A percentile compares a stretch with the other conserved stretches of the same genome.
Conservation (phyloP, 2,329 filamentous ascomycete genomes). For the Clarireedia sp. region DNA sequence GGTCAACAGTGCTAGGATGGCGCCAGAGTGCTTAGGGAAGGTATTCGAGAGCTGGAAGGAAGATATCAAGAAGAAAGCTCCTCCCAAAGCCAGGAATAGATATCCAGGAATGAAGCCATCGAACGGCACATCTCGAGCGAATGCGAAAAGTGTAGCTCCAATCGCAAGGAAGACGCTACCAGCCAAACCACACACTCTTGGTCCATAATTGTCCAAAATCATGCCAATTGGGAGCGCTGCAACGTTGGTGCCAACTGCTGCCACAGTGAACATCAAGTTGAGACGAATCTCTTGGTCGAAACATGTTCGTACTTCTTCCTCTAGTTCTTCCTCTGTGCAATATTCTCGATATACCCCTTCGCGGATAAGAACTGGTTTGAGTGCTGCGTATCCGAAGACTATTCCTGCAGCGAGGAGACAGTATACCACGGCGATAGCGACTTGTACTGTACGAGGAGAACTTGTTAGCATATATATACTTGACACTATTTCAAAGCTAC, state of each 20-base stretch:
- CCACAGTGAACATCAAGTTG: constrained; percentile 89
- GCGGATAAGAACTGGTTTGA: constrained; percentile 70
- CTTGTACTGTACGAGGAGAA: constrained; percentile 47
- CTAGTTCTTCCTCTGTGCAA: constrained; percentile 48
- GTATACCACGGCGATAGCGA: constrained; percentile 59
- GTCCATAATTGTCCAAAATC: constrained; percentile 75
- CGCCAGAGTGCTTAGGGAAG: constrained; percentile 66
- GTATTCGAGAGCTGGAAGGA: constrained; percentile 81
- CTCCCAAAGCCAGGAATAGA: constrained; percentile 67
- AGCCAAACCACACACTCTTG: constrained; percentile 64
- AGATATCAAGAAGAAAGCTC: constrained; percentile 74
- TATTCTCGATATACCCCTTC: constrained; percentile 63
- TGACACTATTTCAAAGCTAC: not conserved
- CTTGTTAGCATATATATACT: constrained; percentile 1
- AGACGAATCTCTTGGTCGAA: constrained; percentile 57
- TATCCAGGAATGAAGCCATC: constrained; percentile 72
- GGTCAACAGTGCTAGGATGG: constrained; percentile 73
- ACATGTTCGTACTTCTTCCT: constrained; percentile 43
- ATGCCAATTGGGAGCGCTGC: constrained; percentile 79
- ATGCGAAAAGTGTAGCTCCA: constrained; percentile 68
- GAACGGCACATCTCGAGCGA: constrained; percentile 54
- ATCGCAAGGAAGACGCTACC: constrained; percentile 60
- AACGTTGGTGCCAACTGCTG: constrained; percentile 81
- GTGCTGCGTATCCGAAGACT: constrained; percentile 76
- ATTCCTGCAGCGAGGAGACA: constrained; percentile 72